Evolutionary conservation across 2,329 filamentous ascomycete genomes (phyloP).

Genomic region (Tolypocladium album): DNA sequence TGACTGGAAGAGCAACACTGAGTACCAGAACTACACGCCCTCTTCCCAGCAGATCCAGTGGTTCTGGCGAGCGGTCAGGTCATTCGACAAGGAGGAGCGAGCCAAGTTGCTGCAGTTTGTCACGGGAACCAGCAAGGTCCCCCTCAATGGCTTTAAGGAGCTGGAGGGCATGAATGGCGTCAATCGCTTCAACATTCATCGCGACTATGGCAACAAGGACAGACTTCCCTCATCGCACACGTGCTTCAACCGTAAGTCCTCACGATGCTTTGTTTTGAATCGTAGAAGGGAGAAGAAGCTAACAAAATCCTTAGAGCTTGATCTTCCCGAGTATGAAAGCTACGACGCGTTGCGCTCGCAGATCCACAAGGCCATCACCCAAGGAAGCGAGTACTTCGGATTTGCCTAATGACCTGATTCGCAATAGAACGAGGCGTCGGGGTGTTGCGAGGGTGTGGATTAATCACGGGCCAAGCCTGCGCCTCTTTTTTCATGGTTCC

Average conservation of each 20-base stretch:
- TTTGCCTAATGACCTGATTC: conserved; percentile 60
- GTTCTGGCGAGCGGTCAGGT: conserved; percentile 97
- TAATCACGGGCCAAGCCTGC: not conserved
- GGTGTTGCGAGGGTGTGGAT: conserved; percentile 1
- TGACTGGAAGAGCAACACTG: conserved; percentile 98
- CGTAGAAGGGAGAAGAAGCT: not conserved
- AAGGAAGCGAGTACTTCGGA: conserved; percentile 93
- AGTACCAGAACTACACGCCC: conserved; percentile 94
- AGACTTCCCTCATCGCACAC: conserved; percentile 93
- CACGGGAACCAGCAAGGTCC: conserved; percentile 95
- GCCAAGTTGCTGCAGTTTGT: conserved; percentile 97
- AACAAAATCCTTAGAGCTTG: conserved; percentile 59
- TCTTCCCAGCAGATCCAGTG: conserved; percentile 96
- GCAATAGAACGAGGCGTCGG: conserved; percentile 2
- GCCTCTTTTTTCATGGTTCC: not conserved
- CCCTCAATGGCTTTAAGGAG: conserved; percentile 97
- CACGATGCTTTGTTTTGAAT: not conserved
- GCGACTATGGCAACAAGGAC: conserved; percentile 94
- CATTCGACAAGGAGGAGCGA: conserved; percentile 97
- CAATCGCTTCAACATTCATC: conserved; percentile 96
- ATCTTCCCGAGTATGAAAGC: conserved; percentile 94
- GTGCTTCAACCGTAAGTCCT: conserved; percentile 88
- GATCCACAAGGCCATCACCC: conserved; percentile 92
- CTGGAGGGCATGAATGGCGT: conserved; percentile 98
- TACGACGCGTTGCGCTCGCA: conserved; percentile 85